Percentiles rank a stretch among this genome's conserved stretches.
Evolutionary conservation across 306 rosid species (phyloP).

Genomic region (Aeschynomene evenia): DNA sequence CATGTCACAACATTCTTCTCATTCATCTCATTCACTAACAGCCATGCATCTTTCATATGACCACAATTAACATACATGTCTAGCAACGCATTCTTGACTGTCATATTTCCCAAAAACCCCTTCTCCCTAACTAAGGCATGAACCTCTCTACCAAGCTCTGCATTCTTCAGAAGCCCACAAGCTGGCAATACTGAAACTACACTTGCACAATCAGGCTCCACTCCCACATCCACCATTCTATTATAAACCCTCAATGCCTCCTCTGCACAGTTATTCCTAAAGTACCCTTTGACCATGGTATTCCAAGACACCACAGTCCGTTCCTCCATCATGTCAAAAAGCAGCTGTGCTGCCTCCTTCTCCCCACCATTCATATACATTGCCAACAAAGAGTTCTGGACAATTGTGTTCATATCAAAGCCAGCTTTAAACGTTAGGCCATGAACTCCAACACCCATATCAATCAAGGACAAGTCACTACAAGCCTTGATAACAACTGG

Average conservation of each 20-base stretch:
- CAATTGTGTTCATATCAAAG: conserved; percentile 46
- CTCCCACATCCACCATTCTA: conserved; percentile 57
- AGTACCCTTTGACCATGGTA: conserved; percentile 69
- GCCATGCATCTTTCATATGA: conserved; percentile 54
- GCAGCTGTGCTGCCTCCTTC: conserved; percentile 46
- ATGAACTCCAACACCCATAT: conserved; percentile 61
- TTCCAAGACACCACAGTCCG: conserved; percentile 80
- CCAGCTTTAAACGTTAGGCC: conserved; percentile 55
- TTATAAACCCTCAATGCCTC: conserved; percentile 55
- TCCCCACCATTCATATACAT: conserved; percentile 78
- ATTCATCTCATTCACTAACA: conserved; percentile 40
- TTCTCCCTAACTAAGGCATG: conserved; percentile 50
- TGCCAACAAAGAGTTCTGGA: conserved; percentile 73
- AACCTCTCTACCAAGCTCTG: conserved; percentile 58
- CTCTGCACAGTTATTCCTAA: conserved; percentile 48
- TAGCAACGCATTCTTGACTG: conserved; percentile 61
- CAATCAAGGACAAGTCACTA: conserved; percentile 47
- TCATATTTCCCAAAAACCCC: conserved; percentile 52
- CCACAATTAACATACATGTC: conserved; percentile 86
- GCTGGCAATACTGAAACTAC: conserved; percentile 74
- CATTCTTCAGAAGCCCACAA: conserved; percentile 60
- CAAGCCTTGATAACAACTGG: conserved; percentile 77
- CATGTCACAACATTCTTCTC: conserved; percentile 84
- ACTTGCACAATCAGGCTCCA: conserved; percentile 73
- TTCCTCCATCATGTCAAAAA: conserved; percentile 63